Percentiles rank a stretch among this genome's conserved stretches.
These are phyloP conservation scores for Wickerhamomyces sp. DNA, from an alignment of 1,139 yeast species.

Conservation along the genomic window DNA sequence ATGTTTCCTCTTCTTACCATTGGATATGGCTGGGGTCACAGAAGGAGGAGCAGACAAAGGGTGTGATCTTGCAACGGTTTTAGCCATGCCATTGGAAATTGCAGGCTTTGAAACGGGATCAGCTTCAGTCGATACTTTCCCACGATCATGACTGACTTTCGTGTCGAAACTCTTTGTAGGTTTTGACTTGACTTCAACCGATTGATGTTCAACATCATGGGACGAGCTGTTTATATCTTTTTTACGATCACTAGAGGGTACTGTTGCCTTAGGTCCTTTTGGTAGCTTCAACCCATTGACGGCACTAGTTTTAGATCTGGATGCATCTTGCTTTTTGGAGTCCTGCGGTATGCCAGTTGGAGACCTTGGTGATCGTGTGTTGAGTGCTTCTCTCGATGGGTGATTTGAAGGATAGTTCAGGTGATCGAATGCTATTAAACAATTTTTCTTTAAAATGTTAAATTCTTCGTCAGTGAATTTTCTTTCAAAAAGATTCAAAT, in stretches of 20 bases:
- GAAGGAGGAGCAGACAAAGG: not conserved
- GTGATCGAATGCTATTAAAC: slow-evolving; percentile 13
- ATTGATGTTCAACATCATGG: not conserved
- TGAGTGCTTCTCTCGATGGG: slow-evolving; percentile 11
- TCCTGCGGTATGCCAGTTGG: not conserved
- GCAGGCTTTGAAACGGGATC: not conserved
- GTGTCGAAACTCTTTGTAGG: too few species aligned
- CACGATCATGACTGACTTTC: too few species aligned
- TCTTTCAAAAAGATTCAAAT: slow-evolving; percentile 13
- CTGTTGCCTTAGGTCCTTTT: not conserved
- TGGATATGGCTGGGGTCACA: too few species aligned
- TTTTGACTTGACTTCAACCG: not conserved
- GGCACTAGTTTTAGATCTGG: not conserved
- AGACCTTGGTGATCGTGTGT: not conserved
- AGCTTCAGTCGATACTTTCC: not conserved
- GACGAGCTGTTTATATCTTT: not conserved
- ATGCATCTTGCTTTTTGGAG: not conserved
- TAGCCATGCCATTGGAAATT: not conserved
- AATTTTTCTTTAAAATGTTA: slow-evolving; percentile 11
- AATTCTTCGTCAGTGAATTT: slow-evolving; percentile 8
- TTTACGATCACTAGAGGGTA: not conserved
- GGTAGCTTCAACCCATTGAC: not conserved
- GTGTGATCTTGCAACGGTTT: not conserved
- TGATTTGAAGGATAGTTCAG: slow-evolving; percentile 13
- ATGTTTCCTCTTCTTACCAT: slow-evolving; percentile 5